phyloP scores from a whole-genome alignment of 768 basidiomycete genomes.

The Tylopilus rubrobrunneus region DNA sequence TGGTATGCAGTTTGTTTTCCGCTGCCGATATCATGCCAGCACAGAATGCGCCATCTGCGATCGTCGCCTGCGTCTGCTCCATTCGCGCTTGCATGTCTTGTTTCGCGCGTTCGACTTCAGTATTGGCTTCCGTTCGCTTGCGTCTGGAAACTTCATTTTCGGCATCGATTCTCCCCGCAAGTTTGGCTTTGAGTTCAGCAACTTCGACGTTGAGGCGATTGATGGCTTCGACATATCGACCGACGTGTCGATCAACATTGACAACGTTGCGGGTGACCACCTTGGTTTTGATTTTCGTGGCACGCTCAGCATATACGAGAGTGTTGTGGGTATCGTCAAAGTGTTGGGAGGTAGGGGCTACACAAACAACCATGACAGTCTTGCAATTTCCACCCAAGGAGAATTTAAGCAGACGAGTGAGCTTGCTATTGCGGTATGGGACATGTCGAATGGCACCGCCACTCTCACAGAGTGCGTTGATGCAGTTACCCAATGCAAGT shows the following conservation, averaged over 20 bases:
- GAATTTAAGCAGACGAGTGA: conserved; percentile 95
- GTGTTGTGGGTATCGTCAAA: conserved; percentile 99
- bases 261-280: conserved; percentile 94
- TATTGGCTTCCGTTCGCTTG: conserved; percentile 64
- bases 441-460: conserved; percentile 85
- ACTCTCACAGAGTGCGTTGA: conserved; percentile 96
- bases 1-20: conserved; percentile 60
- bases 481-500: conserved; percentile 95
- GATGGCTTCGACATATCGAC: conserved; percentile 93
- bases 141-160: conserved; percentile 64
- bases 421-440: conserved; percentile 97
- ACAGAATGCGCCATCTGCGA: conserved; percentile 73
- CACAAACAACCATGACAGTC: conserved; percentile 98
- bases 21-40: conserved; percentile 69
- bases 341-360: conserved; percentile 91
- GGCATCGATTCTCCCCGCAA: conserved; percentile 62
- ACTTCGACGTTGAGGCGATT: conserved; percentile 83
- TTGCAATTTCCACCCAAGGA: conserved; percentile 98
- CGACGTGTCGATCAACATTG: conserved; percentile 92
- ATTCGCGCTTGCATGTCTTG: conserved; percentile 67
- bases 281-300: conserved; percentile 97
- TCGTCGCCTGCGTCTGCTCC: conserved; percentile 66
- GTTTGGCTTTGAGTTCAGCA: conserved; percentile 78
- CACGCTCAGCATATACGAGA: conserved; percentile 94
- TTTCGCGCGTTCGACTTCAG: conserved; percentile 72